Conservation (phyloP, 768 basidiomycete genomes). For the Hortiboletus campestris region DNA sequence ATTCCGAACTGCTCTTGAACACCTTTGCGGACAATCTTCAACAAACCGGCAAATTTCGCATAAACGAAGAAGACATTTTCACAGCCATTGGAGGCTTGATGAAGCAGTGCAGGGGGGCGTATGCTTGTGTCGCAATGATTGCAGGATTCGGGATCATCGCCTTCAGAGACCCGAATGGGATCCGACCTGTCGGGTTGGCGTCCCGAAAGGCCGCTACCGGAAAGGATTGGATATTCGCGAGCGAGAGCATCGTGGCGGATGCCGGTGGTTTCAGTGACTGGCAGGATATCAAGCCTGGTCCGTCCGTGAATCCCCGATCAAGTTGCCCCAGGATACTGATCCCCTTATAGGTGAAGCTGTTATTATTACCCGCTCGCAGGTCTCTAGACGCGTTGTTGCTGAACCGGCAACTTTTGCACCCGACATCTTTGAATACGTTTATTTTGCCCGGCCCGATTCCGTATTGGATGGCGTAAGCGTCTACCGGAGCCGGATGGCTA, state of each 20-base stretch:
- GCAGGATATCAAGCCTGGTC: slow-evolving; percentile 91
- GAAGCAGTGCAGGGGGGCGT: slow-evolving; percentile 86
- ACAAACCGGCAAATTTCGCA: slow-evolving; percentile 97
- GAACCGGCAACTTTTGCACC: slow-evolving; percentile 80
- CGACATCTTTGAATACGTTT: slow-evolving; percentile 98
- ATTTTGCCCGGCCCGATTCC: slow-evolving; percentile 97
- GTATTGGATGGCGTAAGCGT: slow-evolving; percentile 97
- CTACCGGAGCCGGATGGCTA: slow-evolving; percentile 97
- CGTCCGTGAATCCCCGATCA: slow-evolving; percentile 13
- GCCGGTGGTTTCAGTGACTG: slow-evolving; percentile 88
- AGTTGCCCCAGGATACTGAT: not conserved
- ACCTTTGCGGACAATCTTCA: slow-evolving; percentile 98
- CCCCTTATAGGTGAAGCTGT: slow-evolving; percentile 76
- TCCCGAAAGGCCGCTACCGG: slow-evolving; percentile 57
- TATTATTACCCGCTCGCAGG: slow-evolving; percentile 82
- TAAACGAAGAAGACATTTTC: slow-evolving; percentile 99
- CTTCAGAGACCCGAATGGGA: slow-evolving; percentile 97
- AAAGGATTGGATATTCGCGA: slow-evolving; percentile 86
- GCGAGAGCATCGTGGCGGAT: slow-evolving; percentile 96
- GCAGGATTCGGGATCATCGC: slow-evolving; percentile 98
- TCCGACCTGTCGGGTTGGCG: slow-evolving; percentile 89
- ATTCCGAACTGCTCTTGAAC: slow-evolving; percentile 96
- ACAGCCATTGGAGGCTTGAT: slow-evolving; percentile 89
- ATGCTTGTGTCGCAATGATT: slow-evolving; percentile 98
- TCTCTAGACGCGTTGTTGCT: slow-evolving; percentile 73